Evolutionary conservation across 2,329 filamentous ascomycete genomes (phyloP).

Genomic region (Microdochium bolleyi): DNA sequence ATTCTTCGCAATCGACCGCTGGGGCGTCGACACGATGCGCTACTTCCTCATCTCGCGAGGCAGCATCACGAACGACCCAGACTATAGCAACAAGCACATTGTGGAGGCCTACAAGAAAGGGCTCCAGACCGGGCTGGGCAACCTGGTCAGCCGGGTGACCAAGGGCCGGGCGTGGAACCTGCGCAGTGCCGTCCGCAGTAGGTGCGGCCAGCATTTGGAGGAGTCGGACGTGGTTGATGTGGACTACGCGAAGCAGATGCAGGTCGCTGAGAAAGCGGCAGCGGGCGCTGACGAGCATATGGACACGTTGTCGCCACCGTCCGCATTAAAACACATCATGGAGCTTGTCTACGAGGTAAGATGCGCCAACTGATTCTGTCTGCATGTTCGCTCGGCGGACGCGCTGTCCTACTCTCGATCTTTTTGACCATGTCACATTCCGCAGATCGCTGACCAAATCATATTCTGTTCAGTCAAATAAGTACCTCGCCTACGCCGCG

Average conservation of each 20-base stretch:
- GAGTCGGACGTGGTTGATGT: constrained; percentile 15
- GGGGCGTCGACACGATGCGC: constrained; percentile 78
- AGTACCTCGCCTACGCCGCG: constrained; percentile 52
- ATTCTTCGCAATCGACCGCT: constrained; percentile 82
- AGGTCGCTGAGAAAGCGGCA: constrained; percentile 30
- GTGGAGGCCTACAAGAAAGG: constrained; percentile 71
- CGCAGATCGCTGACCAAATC: too few relatives aligned
- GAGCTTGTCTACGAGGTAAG: constrained; percentile 50
- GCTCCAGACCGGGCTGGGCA: constrained; percentile 72
- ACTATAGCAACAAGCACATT: constrained; percentile 77
- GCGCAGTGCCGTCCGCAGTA: constrained; percentile 42
- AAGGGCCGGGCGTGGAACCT: constrained; percentile 64
- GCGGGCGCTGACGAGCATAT: constrained; percentile 44
- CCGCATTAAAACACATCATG: constrained; percentile 59
- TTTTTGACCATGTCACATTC: neutral
- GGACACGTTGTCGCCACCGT: constrained; percentile 54
- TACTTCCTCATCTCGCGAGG: constrained; percentile 83
- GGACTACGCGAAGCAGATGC: constrained; percentile 21
- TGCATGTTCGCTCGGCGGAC: constrained; percentile 1
- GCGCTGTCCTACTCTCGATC: constrained; percentile 4
- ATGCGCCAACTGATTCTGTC: neutral
- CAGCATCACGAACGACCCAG: constrained; percentile 66
- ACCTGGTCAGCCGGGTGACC: constrained; percentile 65
- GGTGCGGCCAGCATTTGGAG: neutral
- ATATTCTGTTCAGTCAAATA: constrained; percentile 62